Percentiles rank a stretch among this genome's conserved stretches.
These are phyloP conservation scores for Hypoxylon sp. DNA, from an alignment of 2,329 filamentous ascomycete species.

Conservation along the genomic window DNA sequence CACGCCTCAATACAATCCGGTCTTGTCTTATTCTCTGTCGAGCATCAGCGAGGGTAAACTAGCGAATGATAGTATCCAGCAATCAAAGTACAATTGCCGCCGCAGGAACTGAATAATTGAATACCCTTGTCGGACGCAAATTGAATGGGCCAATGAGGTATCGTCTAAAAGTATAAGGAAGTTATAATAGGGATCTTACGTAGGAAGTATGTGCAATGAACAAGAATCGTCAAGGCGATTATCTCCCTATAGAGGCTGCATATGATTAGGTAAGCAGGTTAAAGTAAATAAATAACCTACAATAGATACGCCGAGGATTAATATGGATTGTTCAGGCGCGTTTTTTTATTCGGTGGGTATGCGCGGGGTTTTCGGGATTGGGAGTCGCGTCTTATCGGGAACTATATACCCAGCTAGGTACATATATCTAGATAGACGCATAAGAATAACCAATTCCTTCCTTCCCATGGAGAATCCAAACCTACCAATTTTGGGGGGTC, in stretches of 20 bases:
- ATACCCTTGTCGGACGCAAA: not conserved
- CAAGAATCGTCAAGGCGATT: not conserved
- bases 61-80: not conserved
- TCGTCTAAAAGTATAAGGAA: not conserved
- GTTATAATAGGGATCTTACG: constrained; percentile 3
- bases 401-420: constrained; percentile 5
- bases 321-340: constrained; percentile 33
- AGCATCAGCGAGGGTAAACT: not conserved
- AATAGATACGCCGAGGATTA: constrained; percentile 27
- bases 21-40: constrained; percentile 10
- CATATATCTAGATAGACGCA: not conserved
- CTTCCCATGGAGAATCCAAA: not conserved
- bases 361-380: constrained; percentile 25
- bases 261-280: constrained; percentile 1
- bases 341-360: constrained; percentile 29
- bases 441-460: constrained; percentile 5
- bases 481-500: too few relatives aligned
- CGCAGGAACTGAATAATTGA: not conserved
- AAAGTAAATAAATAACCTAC: constrained; percentile 22
- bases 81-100: not conserved
- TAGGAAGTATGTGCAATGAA: not conserved
- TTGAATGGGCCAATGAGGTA: not conserved
- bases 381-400: constrained; percentile 44
- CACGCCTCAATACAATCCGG: constrained; percentile 7
- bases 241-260: constrained; percentile 8